phyloP scores from a whole-genome alignment of 1,284 basidiomycete species.

The Cryptococcus jaspeensis region DNA sequence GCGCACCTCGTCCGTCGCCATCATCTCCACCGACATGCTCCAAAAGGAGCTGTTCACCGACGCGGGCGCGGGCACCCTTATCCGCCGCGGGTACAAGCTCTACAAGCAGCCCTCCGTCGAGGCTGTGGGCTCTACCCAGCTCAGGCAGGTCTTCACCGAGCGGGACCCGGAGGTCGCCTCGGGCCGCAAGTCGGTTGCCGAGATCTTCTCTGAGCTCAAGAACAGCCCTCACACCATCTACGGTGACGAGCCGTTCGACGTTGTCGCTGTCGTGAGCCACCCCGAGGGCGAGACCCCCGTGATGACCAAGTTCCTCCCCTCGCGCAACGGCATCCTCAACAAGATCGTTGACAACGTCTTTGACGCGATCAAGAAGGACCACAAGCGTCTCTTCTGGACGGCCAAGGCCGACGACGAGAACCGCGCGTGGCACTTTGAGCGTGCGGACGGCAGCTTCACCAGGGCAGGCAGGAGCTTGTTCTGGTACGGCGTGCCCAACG shows the following conservation, averaged over 20 bases:
- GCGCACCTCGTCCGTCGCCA: slow-evolving; percentile 94
- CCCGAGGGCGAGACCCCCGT: slow-evolving; percentile 87
- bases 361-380: slow-evolving; percentile 90
- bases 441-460: slow-evolving; percentile 96
- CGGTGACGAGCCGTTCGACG: slow-evolving; percentile 95
- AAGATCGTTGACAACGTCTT: slow-evolving; percentile 97
- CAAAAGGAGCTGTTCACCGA: slow-evolving; percentile 99
- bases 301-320: slow-evolving; percentile 87
- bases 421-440: slow-evolving; percentile 97
- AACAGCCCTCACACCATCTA: slow-evolving; percentile 88
- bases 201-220: slow-evolving; percentile 79
- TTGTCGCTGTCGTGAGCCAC: slow-evolving; percentile 89
- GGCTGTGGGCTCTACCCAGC: slow-evolving; percentile 83
- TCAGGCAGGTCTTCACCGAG: slow-evolving; percentile 89
- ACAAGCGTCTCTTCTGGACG: slow-evolving; percentile 94
- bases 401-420: slow-evolving; percentile 92
- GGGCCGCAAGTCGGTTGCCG: slow-evolving; percentile 83
- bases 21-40: slow-evolving; percentile 89
- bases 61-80: slow-evolving; percentile 94
- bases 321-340: slow-evolving; percentile 86
- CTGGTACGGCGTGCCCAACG: slow-evolving; percentile 95
- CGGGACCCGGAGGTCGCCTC: slow-evolving; percentile 87
- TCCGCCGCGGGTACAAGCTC: slow-evolving; percentile 96
- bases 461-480: slow-evolving; percentile 87
- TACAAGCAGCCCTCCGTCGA: slow-evolving; percentile 84